Base-by-base conservation (phyloP, 2,329 filamentous ascomycete genomes). In the Venturiaceae sp. region DNA sequence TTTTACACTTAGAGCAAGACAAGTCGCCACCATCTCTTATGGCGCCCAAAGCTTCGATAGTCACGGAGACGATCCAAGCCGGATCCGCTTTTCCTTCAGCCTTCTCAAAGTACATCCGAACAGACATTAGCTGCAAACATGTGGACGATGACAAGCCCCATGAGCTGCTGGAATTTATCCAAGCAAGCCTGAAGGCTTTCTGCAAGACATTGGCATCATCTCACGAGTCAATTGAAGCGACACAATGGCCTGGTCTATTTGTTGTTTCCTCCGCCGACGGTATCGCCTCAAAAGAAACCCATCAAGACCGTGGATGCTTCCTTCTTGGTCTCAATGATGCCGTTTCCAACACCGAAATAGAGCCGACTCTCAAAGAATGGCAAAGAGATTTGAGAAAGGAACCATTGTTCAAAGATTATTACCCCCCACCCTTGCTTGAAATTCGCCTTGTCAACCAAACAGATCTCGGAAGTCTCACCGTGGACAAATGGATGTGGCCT, bases 81-180 rank as follows among this genome's bases (percentile, higher is more conserved):
- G 44, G 44, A 26, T 7, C 28, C 41, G 55, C 41, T 19, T 57
- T 57, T 30, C 37, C 34, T 44, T 32, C 39, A 26, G 37, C 28
- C 37, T 57, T 34, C 41, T 16, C 37, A 21, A 23, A 19, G 13
- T 58, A 23, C 44, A 13, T 58, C 33, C 57, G 57, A 19, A 21
- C 37, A 5, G 57, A 58, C 23, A 50, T 58, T 19, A 37, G 28
- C 46, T 58, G 57, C 57, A 58, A 58, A 19, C 57, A 54, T 21
- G 11, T 53, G 26, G 57, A 53, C 11, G 28, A 11, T 3, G 57
- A 44, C 7, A 23, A 57, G 19, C 57, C 57, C 1, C 57, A 58
- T 34, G 28, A 58, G 19, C 28, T 58, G n/a, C n/a, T 52, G 19
- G 19, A 58, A n/a, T 13, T 33, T 6, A 11, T 36, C 5, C 55